Base-by-base conservation (phyloP, 2,329 filamentous ascomycete genomes). In the Claviceps sp. region DNA sequence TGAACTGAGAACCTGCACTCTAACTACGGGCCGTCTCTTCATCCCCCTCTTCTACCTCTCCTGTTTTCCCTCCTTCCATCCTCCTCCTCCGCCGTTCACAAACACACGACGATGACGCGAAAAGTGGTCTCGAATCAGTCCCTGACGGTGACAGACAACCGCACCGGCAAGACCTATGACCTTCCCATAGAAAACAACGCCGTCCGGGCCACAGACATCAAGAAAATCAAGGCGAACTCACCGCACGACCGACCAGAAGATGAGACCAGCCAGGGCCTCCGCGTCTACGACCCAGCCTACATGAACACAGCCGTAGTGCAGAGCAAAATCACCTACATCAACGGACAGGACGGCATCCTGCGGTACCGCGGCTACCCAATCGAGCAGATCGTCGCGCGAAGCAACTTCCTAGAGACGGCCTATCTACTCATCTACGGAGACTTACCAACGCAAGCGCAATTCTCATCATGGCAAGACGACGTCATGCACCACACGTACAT, bases 331-430 rank as follows among this genome's bases (percentile, higher is more conserved):
- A 75, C 72, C 30, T 76, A 75, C 64, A 76, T 76, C 61, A 75
- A 76, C 59, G 74, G 74, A 38, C 68, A 67, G 53, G 71, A 75
- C 22, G 74, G 74, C 38, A 72, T 74, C 45, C 64, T 77, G 37
- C 71, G 73, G 42, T 77, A 77, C 59, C 71, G 75, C 8, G 74
- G 73, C 42, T 75, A 76, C 58, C 70, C 72, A 7, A 75, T 77
- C 54, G 67, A 77, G 59, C 70, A 77, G 61, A 61, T 77, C 7
- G 72, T 73, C 22, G 65, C 70, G 57, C 70, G 70, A 60, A 72
- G 71, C 57, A 70, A 70, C 55, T 78, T 75, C 56, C 66, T 75
- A 18, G 75, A 78, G 58, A 67, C 68, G 1, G 71, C 72, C 0
- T 75, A 70, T 56, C 66, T 78, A 26, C 71, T 78, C 51, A 70